Conservation (phyloP, 2,329 filamentous ascomycete genomes). For the Cordyceps fumosorosea region DNA sequence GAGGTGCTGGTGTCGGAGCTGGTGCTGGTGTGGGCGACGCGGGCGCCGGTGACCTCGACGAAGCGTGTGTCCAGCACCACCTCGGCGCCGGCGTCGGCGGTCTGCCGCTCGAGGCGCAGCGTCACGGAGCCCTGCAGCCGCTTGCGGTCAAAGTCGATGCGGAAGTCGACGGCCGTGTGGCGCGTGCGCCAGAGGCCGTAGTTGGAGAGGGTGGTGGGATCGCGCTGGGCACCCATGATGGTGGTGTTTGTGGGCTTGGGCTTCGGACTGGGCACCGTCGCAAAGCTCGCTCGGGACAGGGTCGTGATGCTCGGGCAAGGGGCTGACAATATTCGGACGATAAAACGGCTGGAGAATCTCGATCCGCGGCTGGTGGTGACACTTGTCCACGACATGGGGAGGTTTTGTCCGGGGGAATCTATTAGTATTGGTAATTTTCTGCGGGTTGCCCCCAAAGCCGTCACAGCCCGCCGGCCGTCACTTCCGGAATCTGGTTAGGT, state of each 20-base stretch:
- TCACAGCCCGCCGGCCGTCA: not conserved
- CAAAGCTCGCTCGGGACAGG: not conserved
- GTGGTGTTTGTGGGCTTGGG: not conserved
- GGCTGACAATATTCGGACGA: not conserved
- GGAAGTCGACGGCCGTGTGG: constrained; percentile 76
- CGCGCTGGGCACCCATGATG: constrained; percentile 39
- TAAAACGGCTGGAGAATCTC: not conserved
- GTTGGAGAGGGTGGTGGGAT: constrained; percentile 88
- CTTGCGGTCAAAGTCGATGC: constrained; percentile 77
- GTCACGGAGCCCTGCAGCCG: constrained; percentile 69
- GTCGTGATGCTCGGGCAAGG: not conserved
- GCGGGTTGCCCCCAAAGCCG: not conserved
- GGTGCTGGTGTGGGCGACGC: constrained; percentile 51
- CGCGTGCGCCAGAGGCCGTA: constrained; percentile 81
- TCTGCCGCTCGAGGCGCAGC: constrained; percentile 70
- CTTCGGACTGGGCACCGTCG: not conserved
- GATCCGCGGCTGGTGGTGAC: constrained; percentile 3
- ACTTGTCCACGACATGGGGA: constrained; percentile 1
- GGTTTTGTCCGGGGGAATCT: not conserved
- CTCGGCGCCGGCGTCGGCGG: constrained; percentile 63
- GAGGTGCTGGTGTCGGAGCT: constrained; percentile 23
- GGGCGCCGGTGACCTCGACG: constrained; percentile 66
- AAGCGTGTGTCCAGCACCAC: constrained; percentile 86
- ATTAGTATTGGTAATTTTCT: not conserved
- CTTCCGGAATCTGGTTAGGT: not conserved